Conservation (phyloP, 2,329 filamentous ascomycete genomes). For the Ascochyta clinopodiicola region DNA sequence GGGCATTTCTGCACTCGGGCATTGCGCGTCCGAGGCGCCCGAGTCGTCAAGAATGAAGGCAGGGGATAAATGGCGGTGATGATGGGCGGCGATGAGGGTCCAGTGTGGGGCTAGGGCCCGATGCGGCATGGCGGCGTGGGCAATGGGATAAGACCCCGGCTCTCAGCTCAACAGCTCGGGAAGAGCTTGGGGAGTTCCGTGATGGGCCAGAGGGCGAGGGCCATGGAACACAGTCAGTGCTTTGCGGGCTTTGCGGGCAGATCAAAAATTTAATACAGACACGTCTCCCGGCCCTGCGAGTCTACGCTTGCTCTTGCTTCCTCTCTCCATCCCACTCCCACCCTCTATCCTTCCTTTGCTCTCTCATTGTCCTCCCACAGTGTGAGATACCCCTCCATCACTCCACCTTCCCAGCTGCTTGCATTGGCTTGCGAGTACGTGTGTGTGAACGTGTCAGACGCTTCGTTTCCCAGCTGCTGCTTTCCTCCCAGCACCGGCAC, state of each 20-base stretch:
- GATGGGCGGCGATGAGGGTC: slow-evolving; percentile 8
- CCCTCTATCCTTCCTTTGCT: slow-evolving; percentile 4
- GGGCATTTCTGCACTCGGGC: too few relatives aligned
- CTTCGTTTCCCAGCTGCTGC: slow-evolving; percentile 13
- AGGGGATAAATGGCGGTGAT: slow-evolving; percentile 1
- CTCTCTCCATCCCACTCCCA: slow-evolving; percentile 8
- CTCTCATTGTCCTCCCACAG: slow-evolving; percentile 18
- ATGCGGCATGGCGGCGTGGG: slow-evolving; percentile 42
- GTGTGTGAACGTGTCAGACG: background rate
- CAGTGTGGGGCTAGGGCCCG: slow-evolving; percentile 24
- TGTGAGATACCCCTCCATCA: slow-evolving; percentile 1
- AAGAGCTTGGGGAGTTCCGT: slow-evolving; percentile 40
- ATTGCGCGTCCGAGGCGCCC: background rate
- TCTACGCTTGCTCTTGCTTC: slow-evolving; percentile 10
- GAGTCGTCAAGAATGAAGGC: slow-evolving; percentile 12
- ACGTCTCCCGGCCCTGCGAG: slow-evolving; percentile 12
- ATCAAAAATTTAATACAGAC: slow-evolving; percentile 38
- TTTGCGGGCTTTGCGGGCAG: slow-evolving; percentile 13
- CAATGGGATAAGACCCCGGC: slow-evolving; percentile 31
- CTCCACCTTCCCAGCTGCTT: background rate
- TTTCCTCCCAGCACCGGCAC: slow-evolving; percentile 14
- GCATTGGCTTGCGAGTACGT: slow-evolving; percentile 12
- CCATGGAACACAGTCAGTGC: slow-evolving; percentile 6
- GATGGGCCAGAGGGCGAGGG: slow-evolving; percentile 4
- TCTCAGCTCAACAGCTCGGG: slow-evolving; percentile 47